Evolutionary conservation across 1,284 basidiomycete species (phyloP), one percentile per base, ranked within the genome.

Genomic region (Vanrija sp.): DNA sequence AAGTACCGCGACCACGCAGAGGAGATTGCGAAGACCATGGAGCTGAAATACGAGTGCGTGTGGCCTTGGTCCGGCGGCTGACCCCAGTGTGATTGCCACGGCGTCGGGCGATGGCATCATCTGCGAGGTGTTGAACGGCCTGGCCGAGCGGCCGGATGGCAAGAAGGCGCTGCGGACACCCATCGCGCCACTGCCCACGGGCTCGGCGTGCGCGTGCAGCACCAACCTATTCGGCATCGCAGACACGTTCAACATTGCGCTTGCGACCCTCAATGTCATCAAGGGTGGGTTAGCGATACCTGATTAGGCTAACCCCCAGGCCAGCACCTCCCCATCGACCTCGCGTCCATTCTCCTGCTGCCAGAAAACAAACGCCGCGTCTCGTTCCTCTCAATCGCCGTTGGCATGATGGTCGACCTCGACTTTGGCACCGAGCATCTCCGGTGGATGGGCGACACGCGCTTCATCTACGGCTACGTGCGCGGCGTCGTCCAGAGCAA

Each of bases 51-150:
- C 59, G 90, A 90, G 22, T 16, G 16, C 8, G 41, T 22, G 20
- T 9, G 4, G 20, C 20, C n/a, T n/a, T 19, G 7, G 5, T n/a
- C 22, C 10, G 5, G 19, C 2, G 14, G 37, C 53, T 58, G 35
- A 57, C 31, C 2, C 6, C 60, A 79, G 79, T 64, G 89, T 85
- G 0, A 75, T 97, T 31, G 82, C 89, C n/a, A 77, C 85, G 8
- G 83, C 95, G 20, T 93, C 90, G 0, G 94, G 94, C 0, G 94
- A 98, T 69, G 94, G 94, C 6, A 80, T 92, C 41, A 69, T 93
- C 8, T 89, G 94, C 68, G 94, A 98, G 74, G 80, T 95, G n/a
- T 69, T 96, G 67, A 98, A 98, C 68, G 96, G 94, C 3, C 84
- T 97, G 46, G 87, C 89, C 1, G 77, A 82, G 41, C 85, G 92